Conservation (phyloP, 306 rosid species). For the Vicia villosa region DNA sequence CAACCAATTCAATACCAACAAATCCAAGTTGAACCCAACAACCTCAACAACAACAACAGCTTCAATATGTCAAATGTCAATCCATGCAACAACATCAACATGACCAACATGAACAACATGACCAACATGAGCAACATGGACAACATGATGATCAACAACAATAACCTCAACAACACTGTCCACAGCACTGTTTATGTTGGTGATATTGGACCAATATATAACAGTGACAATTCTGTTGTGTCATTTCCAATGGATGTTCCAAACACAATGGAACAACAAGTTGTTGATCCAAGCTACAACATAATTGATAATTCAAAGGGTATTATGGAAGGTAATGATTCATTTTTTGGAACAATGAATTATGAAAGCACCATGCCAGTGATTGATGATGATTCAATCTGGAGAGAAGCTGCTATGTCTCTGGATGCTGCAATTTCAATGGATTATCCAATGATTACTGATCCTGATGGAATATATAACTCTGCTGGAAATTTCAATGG, state of each 20-base stretch:
- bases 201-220: slow-evolving; percentile 23
- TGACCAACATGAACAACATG: background rate
- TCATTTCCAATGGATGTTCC: slow-evolving; percentile 19
- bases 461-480: slow-evolving; percentile 21
- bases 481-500: slow-evolving; percentile 29
- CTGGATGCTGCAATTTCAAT: slow-evolving; percentile 67
- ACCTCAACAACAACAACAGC: background rate
- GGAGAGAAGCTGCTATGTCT: slow-evolving; percentile 81
- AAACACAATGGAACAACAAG: background rate
- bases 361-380: slow-evolving; percentile 36
- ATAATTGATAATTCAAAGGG: background rate
- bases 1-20: background rate
- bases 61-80: background rate
- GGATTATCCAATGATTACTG: slow-evolving; percentile 53
- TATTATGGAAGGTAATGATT: background rate
- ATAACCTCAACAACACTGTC: background rate
- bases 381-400: slow-evolving; percentile 73
- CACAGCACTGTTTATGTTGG: background rate
- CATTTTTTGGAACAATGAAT: slow-evolving; percentile 48
- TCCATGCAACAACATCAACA: background rate
- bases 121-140: background rate
- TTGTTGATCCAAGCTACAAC: background rate
- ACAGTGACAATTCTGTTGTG: background rate
- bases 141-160: slow-evolving; percentile 2
- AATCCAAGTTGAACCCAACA: background rate